phyloP scores from a whole-genome alignment of 371 early-diverging fungal species.

The Scutellospora calospora region DNA sequence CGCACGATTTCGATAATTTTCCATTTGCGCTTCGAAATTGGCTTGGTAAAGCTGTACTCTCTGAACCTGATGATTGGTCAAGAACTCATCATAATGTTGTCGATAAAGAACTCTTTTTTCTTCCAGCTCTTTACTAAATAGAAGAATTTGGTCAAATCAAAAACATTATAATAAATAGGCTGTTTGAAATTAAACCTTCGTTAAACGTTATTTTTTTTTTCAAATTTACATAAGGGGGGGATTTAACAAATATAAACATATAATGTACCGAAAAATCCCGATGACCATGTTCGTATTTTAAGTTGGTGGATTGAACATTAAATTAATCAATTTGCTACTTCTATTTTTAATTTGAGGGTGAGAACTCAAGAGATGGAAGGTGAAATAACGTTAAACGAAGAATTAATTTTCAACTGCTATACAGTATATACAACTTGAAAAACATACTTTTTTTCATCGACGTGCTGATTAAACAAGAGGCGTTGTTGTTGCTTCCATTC shows the following conservation, averaged over 20 bases:
- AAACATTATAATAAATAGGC: too few species aligned
- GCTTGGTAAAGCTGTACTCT: slow-evolving; percentile 28
- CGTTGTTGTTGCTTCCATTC: slow-evolving; percentile 32
- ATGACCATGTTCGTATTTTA: too few species aligned
- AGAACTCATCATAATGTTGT: slow-evolving; percentile 29
- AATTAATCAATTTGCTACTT: too few species aligned
- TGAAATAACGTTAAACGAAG: too few species aligned
- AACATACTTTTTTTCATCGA: slow-evolving; percentile 19
- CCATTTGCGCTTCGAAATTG: slow-evolving; percentile 42
- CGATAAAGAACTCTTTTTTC: slow-evolving; percentile 8
- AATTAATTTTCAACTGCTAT: too few species aligned
- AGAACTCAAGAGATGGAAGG: too few species aligned
- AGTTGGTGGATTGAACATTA: too few species aligned
- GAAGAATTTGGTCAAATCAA: background rate
- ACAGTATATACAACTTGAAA: too few species aligned
- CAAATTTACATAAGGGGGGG: background rate
- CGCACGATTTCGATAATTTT: slow-evolving; percentile 23
- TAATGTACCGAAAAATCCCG: too few species aligned
- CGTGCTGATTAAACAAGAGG: background rate
- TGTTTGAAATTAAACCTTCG: too few species aligned
- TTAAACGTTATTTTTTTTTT: background rate
- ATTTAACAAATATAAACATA: too few species aligned
- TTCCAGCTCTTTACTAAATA: slow-evolving; percentile 16
- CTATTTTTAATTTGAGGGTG: too few species aligned
- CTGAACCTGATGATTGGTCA: slow-evolving; percentile 1